Conservation (phyloP, 1,284 basidiomycete genomes). For the Fomitopsis betulina region DNA sequence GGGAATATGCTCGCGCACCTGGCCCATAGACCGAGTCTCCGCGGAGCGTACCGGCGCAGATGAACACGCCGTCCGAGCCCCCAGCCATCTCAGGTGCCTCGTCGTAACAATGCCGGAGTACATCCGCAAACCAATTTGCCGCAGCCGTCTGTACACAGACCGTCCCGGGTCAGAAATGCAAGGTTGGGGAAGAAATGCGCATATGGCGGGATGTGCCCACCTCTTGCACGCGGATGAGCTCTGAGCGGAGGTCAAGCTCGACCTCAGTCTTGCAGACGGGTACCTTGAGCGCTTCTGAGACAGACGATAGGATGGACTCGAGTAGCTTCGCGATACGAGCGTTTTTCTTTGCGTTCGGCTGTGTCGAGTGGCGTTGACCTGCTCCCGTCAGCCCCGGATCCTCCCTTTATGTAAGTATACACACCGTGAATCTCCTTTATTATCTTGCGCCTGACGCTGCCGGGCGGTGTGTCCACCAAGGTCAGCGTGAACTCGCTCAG, state of each 20-base stretch:
- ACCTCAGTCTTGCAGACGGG: constrained; percentile 71
- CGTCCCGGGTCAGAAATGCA: neutral
- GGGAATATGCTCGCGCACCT: constrained; percentile 36
- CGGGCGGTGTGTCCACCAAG: constrained; percentile 54
- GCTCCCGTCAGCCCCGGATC: neutral
- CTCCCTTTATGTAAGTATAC: constrained; percentile 5
- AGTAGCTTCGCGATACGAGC: constrained; percentile 57
- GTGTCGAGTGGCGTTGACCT: constrained; percentile 65
- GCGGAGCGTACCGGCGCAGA: constrained; percentile 84
- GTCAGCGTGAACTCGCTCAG: constrained; percentile 72
- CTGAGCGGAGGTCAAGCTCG: constrained; percentile 73
- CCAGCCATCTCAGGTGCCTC: constrained; percentile 63
- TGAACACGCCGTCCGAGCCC: constrained; percentile 74
- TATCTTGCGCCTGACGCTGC: constrained; percentile 62
- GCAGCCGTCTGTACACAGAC: constrained; percentile 55
- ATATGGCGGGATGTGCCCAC: constrained; percentile 28
- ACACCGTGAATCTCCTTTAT: constrained; percentile 63
- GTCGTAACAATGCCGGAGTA: constrained; percentile 83
- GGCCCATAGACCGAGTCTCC: constrained; percentile 86
- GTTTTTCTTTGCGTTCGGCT: constrained; percentile 59
- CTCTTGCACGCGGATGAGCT: constrained; percentile 68
- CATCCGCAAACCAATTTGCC: constrained; percentile 90
- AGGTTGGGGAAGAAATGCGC: neutral
- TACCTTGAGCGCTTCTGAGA: constrained; percentile 66
- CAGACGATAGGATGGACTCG: constrained; percentile 63